Evolutionary conservation across 176 grass and related monocot genomes (phyloP).

Genomic region (Oryza brachyantha): DNA sequence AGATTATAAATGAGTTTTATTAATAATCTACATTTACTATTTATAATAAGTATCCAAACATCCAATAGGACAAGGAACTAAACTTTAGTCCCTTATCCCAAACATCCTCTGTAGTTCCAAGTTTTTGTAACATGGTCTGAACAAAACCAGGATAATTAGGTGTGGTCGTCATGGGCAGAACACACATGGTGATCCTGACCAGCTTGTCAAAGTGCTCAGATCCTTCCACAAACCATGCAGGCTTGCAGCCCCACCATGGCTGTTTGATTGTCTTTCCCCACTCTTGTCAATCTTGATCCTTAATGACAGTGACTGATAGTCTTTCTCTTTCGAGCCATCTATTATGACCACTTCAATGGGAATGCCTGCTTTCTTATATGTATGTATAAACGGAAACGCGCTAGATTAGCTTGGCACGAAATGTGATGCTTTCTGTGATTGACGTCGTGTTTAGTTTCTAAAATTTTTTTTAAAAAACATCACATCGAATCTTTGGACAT

Average conservation of each 20-base stretch:
- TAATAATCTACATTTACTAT: too few species aligned
- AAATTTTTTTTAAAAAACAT: too few species aligned
- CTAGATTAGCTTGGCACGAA: background rate
- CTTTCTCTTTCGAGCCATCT: background rate
- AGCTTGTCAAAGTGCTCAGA: background rate
- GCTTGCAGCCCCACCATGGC: background rate
- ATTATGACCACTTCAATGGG: background rate
- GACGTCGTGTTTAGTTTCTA: too few species aligned
- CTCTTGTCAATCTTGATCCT: background rate
- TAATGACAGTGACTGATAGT: background rate
- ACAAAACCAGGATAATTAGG: constrained; percentile 39
- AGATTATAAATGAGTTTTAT: too few species aligned
- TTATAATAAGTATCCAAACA: too few species aligned
- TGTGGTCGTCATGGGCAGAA: background rate
- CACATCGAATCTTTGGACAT: too few species aligned
- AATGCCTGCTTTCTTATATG: too few species aligned
- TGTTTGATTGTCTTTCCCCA: background rate
- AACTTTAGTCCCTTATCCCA: too few species aligned
- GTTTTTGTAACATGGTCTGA: constrained; percentile 51
- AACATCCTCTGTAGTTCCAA: background rate
- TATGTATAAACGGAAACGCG: too few species aligned
- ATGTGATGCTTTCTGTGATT: background rate
- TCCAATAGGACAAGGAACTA: too few species aligned
- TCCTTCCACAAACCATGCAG: too few species aligned
- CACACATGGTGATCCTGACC: background rate